These are phyloP conservation scores for Coemansia sp. DNA, from an alignment of 192 early-diverging fungal species.

Conservation along the genomic window DNA sequence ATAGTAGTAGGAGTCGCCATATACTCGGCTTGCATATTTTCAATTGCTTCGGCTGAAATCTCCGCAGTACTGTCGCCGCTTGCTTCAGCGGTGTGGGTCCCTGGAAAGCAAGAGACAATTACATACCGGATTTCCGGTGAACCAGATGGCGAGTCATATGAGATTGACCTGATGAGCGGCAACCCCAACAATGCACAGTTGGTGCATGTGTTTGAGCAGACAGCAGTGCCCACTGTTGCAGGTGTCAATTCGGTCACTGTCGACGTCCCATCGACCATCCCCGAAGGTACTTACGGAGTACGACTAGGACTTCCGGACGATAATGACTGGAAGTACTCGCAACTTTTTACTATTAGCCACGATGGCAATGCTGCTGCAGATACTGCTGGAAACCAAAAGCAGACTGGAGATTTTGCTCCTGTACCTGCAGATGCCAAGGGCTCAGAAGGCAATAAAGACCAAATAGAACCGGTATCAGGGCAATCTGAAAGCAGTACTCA, in stretches of 20 bases:
- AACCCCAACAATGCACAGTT: slow-evolving; percentile 31
- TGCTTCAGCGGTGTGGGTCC: background rate
- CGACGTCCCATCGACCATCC: slow-evolving; percentile 15
- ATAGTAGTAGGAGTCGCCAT: background rate
- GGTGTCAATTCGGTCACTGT: slow-evolving; percentile 30
- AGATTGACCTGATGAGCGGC: slow-evolving; percentile 30
- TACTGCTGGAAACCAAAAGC: background rate
- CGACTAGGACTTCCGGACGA: slow-evolving; percentile 15
- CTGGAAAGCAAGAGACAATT: slow-evolving; percentile 4
- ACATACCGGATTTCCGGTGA: slow-evolving; percentile 18
- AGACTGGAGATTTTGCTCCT: background rate
- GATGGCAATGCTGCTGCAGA: background rate
- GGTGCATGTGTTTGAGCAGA: slow-evolving; percentile 21
- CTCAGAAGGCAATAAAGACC: background rate
- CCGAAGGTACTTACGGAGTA: slow-evolving; percentile 18
- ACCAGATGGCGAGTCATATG: slow-evolving; percentile 14
- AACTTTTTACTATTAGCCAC: slow-evolving; percentile 19
- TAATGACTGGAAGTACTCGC: slow-evolving; percentile 19
- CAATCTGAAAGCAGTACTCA: background rate
- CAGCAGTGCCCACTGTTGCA: slow-evolving; percentile 7
- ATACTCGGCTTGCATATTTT: background rate
- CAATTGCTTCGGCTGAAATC: background rate
- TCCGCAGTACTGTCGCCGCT: background rate
- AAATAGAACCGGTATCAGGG: background rate
- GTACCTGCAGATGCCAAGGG: background rate